Evolutionary conservation across 768 basidiomycete species (phyloP).

Genomic region (Tylopilus rubrobrunneus): DNA sequence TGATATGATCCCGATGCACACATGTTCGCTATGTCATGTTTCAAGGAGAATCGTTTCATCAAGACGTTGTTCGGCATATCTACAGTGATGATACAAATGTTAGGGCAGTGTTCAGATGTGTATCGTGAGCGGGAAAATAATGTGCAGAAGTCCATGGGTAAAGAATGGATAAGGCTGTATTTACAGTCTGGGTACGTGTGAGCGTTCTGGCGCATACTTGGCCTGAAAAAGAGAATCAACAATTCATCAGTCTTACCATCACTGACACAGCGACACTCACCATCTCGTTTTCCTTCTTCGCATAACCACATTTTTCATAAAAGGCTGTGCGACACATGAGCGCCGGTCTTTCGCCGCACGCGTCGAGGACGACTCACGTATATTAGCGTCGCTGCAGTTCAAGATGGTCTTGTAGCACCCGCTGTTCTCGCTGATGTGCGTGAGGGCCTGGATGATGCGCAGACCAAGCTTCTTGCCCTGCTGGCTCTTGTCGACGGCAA

Average conservation of each 20-base stretch:
- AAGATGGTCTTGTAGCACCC: constrained; percentile 97
- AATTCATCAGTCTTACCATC: constrained; percentile 7
- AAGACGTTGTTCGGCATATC: background rate
- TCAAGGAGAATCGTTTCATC: background rate
- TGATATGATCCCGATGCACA: constrained; percentile 16
- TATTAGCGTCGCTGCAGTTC: constrained; percentile 88
- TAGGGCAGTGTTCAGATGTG: constrained; percentile 11
- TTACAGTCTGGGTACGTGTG: constrained; percentile 20
- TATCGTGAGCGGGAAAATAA: constrained; percentile 5
- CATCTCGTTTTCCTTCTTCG: constrained; percentile 94
- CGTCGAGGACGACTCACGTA: constrained; percentile 58
- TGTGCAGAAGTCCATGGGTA: constrained; percentile 10
- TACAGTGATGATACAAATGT: constrained; percentile 17
- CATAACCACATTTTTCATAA: constrained; percentile 93
- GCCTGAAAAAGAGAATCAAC: constrained; percentile 35
- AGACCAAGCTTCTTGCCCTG: constrained; percentile 93
- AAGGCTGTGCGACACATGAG: constrained; percentile 58
- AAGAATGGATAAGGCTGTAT: background rate
- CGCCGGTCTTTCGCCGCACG: background rate
- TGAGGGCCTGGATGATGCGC: constrained; percentile 82
- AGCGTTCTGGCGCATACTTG: constrained; percentile 50
- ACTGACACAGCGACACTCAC: constrained; percentile 34
- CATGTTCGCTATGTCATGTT: constrained; percentile 4
- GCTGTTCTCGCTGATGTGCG: constrained; percentile 71
- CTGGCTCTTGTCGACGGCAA: constrained; percentile 82